Evolutionary conservation across 164 flowering plant species (phyloP).

Genomic region (Cinnamomum chago): DNA sequence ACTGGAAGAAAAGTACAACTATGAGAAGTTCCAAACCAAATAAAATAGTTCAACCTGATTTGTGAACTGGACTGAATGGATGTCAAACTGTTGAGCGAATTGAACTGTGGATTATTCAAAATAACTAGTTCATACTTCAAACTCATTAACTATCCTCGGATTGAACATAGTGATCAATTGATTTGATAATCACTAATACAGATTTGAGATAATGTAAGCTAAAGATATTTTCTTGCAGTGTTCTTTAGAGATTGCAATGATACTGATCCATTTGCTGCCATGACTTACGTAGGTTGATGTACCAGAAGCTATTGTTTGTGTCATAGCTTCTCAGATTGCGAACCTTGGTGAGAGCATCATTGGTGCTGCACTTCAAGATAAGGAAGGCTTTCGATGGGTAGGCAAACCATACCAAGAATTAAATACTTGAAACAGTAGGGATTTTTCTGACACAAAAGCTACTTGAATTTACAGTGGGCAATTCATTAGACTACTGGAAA

Average conservation of each 20-base stretch:
- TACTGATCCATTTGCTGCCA: not conserved
- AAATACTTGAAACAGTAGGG: not conserved
- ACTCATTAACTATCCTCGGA: not conserved
- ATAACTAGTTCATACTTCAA: too few species aligned
- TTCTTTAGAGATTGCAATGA: not conserved
- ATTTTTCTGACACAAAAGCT: not conserved
- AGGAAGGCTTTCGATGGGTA: slow-evolving; percentile 93
- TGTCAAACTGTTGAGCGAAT: too few species aligned
- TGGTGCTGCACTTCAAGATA: slow-evolving; percentile 86
- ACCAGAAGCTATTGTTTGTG: slow-evolving; percentile 63
- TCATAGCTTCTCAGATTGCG: slow-evolving; percentile 91
- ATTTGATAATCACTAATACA: too few species aligned
- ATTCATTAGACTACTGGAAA: not conserved
- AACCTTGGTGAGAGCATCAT: slow-evolving; percentile 94
- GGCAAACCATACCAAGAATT: slow-evolving; percentile 11
- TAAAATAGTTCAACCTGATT: too few species aligned
- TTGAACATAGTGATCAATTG: not conserved
- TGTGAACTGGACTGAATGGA: too few species aligned
- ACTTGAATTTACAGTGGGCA: not conserved
- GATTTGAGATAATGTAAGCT: not conserved
- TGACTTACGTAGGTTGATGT: slow-evolving; percentile 40
- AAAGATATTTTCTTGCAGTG: not conserved
- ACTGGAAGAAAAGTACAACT: too few species aligned
- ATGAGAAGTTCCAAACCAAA: too few species aligned
- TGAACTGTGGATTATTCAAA: too few species aligned